A percentile compares a stretch with the other conserved stretches of the same genome.
Conservation (phyloP, 2,329 filamentous ascomycete genomes). For the Metarhizium rileyi region DNA sequence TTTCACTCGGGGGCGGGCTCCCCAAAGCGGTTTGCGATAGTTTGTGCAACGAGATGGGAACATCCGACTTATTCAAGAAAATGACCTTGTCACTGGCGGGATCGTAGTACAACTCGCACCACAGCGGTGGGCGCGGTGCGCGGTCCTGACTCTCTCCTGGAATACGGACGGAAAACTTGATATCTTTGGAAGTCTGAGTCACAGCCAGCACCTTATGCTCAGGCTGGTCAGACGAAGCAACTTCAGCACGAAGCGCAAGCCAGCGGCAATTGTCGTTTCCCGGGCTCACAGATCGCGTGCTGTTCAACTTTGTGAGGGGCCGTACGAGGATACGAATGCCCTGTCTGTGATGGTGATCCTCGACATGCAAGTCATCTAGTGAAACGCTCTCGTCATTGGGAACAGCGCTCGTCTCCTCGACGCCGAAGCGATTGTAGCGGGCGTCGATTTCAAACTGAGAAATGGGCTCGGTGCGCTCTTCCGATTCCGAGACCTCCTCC, state of each 20-base stretch:
- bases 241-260: constrained; percentile 45
- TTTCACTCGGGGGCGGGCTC: constrained; percentile 31
- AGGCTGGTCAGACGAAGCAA: constrained; percentile 40
- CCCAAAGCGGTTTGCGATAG: constrained; percentile 30
- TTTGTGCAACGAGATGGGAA: constrained; percentile 40
- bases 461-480: constrained; percentile 49
- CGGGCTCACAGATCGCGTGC: constrained; percentile 45
- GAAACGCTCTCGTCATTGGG: constrained; percentile 35
- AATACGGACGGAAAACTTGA: constrained; percentile 50
- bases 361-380: constrained; percentile 41
- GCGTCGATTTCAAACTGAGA: constrained; percentile 46
- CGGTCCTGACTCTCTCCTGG: constrained; percentile 37
- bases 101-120: constrained; percentile 52
- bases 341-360: constrained; percentile 42
- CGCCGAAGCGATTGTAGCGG: constrained; percentile 35
- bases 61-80: constrained; percentile 44
- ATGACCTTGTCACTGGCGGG: constrained; percentile 49
- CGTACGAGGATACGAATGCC: constrained; percentile 49
- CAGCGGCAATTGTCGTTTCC: constrained; percentile 47
- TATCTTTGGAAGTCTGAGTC: constrained; percentile 49
- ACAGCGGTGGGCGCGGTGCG: constrained; percentile 37
- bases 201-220: constrained; percentile 49
- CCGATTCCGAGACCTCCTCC: constrained; percentile 31
- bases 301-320: constrained; percentile 40
- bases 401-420: constrained; percentile 31